Conservation (phyloP, 306 rosid genomes). For the Acacia confusa region DNA sequence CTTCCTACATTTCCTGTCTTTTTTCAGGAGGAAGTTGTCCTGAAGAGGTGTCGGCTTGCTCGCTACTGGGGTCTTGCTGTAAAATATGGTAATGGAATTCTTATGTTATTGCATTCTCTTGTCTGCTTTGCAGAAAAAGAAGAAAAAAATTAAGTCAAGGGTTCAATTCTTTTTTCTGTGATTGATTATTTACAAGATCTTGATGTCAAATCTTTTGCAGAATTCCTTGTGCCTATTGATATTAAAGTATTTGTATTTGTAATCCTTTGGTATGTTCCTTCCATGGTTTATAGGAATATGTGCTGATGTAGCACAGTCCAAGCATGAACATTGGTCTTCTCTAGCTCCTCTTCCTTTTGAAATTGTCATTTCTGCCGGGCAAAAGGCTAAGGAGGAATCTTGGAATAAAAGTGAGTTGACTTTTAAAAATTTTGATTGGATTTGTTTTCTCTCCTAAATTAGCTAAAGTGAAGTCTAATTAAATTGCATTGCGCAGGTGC, state of each 20-base stretch:
- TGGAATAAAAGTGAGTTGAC: conserved; percentile 55
- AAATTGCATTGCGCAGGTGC: conserved; percentile 39
- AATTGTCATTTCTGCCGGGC: conserved; percentile 85
- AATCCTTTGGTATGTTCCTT: conserved; percentile 29
- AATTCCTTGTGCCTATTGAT: conserved; percentile 19
- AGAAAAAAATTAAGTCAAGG: conserved; percentile 24
- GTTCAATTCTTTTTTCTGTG: conserved; percentile 20
- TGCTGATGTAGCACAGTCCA: conserved; percentile 71
- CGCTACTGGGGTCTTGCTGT: conserved; percentile 97
- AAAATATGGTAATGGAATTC: conserved; percentile 67
- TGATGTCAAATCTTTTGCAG: conserved; percentile 10
- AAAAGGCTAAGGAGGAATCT: conserved; percentile 96
- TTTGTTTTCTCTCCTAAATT: neutral
- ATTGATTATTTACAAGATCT: conserved; percentile 10
- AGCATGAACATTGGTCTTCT: conserved; percentile 82
- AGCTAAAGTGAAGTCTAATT: conserved; percentile 20
- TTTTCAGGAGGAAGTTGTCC: conserved; percentile 87
- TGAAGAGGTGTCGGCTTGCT: conserved; percentile 98
- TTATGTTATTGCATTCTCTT: conserved; percentile 31
- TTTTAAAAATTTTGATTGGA: neutral
- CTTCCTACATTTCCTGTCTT: conserved; percentile 23
- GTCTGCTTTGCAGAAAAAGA: conserved; percentile 10
- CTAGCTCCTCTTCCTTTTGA: conserved; percentile 83
- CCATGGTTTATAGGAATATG: conserved; percentile 61
- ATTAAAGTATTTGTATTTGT: neutral